These are phyloP conservation scores for Euptelea pleiosperma DNA, from an alignment of 164 flowering plant genomes.

Conservation along the genomic window DNA sequence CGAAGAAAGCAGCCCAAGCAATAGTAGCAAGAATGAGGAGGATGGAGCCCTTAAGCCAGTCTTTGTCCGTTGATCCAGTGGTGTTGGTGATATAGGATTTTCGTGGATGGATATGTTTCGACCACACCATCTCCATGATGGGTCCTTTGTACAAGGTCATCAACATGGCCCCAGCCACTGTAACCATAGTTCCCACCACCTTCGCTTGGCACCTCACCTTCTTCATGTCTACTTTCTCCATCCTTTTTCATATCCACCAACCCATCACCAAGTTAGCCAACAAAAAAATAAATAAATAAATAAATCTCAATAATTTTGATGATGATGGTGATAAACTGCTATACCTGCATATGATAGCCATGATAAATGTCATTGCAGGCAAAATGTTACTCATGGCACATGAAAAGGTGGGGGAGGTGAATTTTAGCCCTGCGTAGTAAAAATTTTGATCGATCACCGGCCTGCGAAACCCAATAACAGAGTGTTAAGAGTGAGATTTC, in stretches of 20 bases:
- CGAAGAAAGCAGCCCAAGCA: slow-evolving; percentile 91
- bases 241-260: slow-evolving; percentile 35
- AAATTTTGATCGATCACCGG: slow-evolving; percentile 94
- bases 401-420: slow-evolving; percentile 84
- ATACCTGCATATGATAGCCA: slow-evolving; percentile 85
- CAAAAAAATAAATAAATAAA: too few relatives aligned
- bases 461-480: slow-evolving; percentile 36
- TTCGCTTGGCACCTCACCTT: slow-evolving; percentile 79
- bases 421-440: slow-evolving; percentile 85
- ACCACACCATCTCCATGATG: slow-evolving; percentile 50
- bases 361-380: slow-evolving; percentile 91
- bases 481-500: too few relatives aligned
- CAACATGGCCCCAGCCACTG: slow-evolving; percentile 93
- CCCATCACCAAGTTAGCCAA: not conserved
- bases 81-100: slow-evolving; percentile 18
- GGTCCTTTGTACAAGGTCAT: slow-evolving; percentile 89
- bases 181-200: slow-evolving; percentile 68
- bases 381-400: slow-evolving; percentile 92
- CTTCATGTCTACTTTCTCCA: slow-evolving; percentile 75
- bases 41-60: slow-evolving; percentile 87
- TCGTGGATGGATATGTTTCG: slow-evolving; percentile 28
- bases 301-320: too few relatives aligned
- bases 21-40: slow-evolving; percentile 80
- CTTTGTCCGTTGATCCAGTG: slow-evolving; percentile 46
- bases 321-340: not conserved